phyloP scores from a whole-genome alignment of 1,284 basidiomycete genomes.

The Papiliotrema laurentii region DNA sequence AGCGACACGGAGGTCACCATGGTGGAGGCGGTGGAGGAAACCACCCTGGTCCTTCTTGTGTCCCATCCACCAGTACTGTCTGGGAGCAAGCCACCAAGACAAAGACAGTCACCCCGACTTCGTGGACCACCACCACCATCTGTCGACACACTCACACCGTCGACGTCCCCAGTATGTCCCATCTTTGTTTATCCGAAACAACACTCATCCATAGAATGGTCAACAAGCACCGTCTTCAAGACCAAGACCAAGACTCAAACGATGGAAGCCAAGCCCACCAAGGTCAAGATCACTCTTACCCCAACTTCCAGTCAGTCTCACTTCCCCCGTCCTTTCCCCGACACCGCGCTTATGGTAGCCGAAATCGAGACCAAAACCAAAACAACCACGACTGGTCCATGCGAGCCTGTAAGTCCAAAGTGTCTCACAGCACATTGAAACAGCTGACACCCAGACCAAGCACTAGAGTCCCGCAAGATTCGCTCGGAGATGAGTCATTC shows the following conservation, averaged over 20 bases:
- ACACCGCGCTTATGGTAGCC: neutral
- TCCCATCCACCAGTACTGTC: neutral
- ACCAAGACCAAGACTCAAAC: slow-evolving; percentile 6
- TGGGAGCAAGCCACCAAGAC: neutral
- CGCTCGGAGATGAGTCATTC: too few relatives aligned
- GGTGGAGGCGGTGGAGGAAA: too few relatives aligned
- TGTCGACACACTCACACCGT: slow-evolving; percentile 6
- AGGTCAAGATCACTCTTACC: slow-evolving; percentile 1
- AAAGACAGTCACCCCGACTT: slow-evolving; percentile 6
- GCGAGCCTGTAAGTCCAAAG: neutral
- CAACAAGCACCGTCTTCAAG: slow-evolving; percentile 1
- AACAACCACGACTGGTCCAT: neutral
- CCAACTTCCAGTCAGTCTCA: slow-evolving; percentile 1
- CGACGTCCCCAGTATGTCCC: slow-evolving; percentile 1
- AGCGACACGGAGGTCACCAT: neutral
- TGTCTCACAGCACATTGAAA: too few relatives aligned
- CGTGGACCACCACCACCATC: slow-evolving; percentile 4
- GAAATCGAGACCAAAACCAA: neutral
- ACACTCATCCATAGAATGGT: neutral
- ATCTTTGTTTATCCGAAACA: neutral
- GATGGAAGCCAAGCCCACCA: neutral
- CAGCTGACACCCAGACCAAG: too few relatives aligned
- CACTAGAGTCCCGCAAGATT: too few relatives aligned
- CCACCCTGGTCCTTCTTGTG: neutral
- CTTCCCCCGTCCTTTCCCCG: neutral